phyloP scores from a whole-genome alignment of 805 yeast genomes.

The Yarrowia osloensis region DNA sequence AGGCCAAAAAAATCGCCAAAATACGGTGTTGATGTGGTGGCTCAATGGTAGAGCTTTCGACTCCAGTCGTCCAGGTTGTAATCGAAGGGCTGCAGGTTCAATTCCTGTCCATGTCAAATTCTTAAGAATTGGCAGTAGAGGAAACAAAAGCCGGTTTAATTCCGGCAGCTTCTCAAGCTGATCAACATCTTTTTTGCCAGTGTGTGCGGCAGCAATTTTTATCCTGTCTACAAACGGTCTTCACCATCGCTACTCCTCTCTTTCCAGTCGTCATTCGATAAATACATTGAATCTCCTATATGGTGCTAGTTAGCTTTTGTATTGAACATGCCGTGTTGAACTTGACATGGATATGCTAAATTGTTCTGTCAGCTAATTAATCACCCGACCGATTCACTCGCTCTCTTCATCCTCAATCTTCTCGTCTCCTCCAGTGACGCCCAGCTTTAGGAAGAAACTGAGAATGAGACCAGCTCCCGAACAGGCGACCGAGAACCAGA shows the following conservation, averaged over 20 bases:
- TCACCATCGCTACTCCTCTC: no score
- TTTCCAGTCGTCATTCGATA: no score
- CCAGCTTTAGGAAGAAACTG: conserved; percentile 45
- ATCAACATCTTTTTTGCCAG: conserved; percentile 3
- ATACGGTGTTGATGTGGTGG: conserved; percentile 48
- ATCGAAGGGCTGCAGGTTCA: conserved; percentile 82
- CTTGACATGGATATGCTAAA: not conserved
- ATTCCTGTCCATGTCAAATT: conserved; percentile 71
- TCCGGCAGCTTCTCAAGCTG: conserved; percentile 26
- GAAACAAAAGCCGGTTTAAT: conserved; percentile 22
- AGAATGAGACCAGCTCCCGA: conserved; percentile 41
- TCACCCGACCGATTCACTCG: not conserved
- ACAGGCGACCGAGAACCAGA: conserved; percentile 47
- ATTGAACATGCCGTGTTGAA: not conserved
- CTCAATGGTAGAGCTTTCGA: conserved; percentile 81
- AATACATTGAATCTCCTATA: no score
- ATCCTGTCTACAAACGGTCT: no score
- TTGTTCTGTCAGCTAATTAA: no score
- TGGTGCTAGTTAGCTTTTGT: not conserved
- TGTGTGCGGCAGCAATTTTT: no score
- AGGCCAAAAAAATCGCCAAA: not conserved
- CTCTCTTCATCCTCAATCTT: not conserved
- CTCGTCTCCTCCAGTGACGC: conserved; percentile 36
- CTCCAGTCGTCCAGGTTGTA: conserved; percentile 51
- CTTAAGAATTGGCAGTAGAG: conserved; percentile 19